Evolutionary conservation across 768 basidiomycete genomes (phyloP).

Genomic region (Mycena rosella): DNA sequence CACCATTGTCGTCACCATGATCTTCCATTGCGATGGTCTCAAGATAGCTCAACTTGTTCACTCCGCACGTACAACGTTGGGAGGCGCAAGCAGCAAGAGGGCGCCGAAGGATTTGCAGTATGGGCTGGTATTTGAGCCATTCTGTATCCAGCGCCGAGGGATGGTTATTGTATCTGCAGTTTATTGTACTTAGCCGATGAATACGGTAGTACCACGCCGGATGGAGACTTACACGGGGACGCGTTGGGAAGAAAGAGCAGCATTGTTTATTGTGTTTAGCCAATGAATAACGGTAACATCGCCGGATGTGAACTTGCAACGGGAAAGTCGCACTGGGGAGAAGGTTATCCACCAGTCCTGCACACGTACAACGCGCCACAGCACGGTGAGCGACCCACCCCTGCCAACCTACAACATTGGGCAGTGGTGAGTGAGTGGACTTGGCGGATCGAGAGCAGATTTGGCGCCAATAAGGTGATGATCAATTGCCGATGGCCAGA

Average conservation of each 20-base stretch:
- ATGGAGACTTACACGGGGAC: conserved; percentile 1
- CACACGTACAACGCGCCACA: conserved; percentile 25
- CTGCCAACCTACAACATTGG: conserved; percentile 3
- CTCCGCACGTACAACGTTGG: conserved; percentile 32
- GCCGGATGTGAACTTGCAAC: background rate
- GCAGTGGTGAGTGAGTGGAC: background rate
- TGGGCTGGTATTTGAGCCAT: conserved; percentile 17
- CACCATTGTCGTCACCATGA: background rate
- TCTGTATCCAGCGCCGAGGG: conserved; percentile 9
- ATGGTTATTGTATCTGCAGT: conserved; percentile 14
- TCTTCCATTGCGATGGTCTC: conserved; percentile 12
- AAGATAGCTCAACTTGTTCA: conserved; percentile 18
- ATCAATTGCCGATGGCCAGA: too few relatives aligned
- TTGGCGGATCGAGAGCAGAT: too few relatives aligned
- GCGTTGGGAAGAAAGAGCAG: background rate
- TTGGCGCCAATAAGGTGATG: background rate
- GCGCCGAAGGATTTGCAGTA: background rate
- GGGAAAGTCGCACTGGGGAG: background rate
- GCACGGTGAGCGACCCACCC: conserved; percentile 3
- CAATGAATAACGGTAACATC: conserved; percentile 1
- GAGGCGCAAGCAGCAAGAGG: conserved; percentile 19
- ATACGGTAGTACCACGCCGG: conserved; percentile 6
- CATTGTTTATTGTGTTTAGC: conserved; percentile 19
- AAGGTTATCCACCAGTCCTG: conserved; percentile 12
- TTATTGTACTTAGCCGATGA: conserved; percentile 27